Base-by-base conservation (phyloP, 1,139 yeast genomes). In the Casaregolazyma lundiana region DNA sequence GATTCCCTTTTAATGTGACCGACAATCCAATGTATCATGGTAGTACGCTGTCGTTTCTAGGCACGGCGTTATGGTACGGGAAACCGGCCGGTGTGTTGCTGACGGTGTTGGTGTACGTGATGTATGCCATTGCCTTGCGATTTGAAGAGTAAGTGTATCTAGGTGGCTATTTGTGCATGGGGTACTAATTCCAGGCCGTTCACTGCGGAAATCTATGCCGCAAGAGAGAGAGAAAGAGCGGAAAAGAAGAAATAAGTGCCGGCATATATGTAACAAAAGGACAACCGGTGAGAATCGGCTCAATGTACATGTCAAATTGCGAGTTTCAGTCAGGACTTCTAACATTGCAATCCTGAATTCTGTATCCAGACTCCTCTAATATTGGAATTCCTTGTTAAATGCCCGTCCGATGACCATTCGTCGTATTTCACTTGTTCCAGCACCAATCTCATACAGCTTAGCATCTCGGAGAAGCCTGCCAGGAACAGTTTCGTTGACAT, bases 21-120 rank as follows among this genome's bases (percentile, higher is more conserved):
- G 84, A 87, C 61, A 92, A 92, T 66, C 98, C 98, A 52, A 92
- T 92, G 98, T 92, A 92, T 68, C 84, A 85, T 62, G 98, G 98
- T 18, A 85, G 95, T 6, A 78, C 92, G 21, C 71, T 92, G 57
- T 81, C 95, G 48, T 92, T 92, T 72, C 71, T 92, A 63, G 98
- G 96, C 37, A 83, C 95, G 39, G 94, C 95, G 2, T 72, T 92
- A 56, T 85, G 84, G 79, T 82, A 78, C 64, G 97, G 83, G 18
- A 90, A 89, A 65, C 95, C 97, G 34, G 84, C 95, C 1, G 98
- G 98, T 7, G 61, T 92, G 45, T 69, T 79, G 43, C 79, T 89
- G 30, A 73, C 95, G 35, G 72, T 72, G 5, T 72, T 87, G 53
- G 98, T 92, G 7, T 80, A 77, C 61, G 65, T 81, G 47, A 85